phyloP scores from a whole-genome alignment of 768 basidiomycete species.

The Neoboletus magnificus region DNA sequence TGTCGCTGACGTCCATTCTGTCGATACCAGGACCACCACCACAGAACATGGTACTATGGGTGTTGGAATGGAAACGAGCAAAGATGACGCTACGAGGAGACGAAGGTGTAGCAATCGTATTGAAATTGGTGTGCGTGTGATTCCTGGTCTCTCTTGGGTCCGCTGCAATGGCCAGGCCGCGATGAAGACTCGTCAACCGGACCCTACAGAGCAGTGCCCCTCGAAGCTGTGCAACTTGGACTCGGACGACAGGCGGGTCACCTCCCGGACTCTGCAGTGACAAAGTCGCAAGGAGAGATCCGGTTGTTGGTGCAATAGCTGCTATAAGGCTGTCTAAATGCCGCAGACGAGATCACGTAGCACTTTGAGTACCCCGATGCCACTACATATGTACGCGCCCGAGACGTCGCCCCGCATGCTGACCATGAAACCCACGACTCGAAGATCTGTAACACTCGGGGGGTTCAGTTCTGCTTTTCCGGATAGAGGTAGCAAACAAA shows the following conservation, averaged over 20 bases:
- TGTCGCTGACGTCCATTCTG: constrained; percentile 6
- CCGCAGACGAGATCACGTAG: constrained; percentile 43
- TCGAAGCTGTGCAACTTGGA: constrained; percentile 56
- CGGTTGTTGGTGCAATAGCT: constrained; percentile 50
- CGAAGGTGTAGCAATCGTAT: constrained; percentile 23
- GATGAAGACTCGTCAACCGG: constrained; percentile 46
- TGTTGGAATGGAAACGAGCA: constrained; percentile 28
- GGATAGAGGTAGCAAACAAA: no score
- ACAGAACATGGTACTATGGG: constrained; percentile 14
- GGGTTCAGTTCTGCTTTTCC: no score
- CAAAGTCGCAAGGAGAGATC: constrained; percentile 42
- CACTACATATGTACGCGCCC: constrained; percentile 63
- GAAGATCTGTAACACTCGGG: no score
- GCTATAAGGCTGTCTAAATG: constrained; percentile 40
- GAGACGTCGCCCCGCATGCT: constrained; percentile 51
- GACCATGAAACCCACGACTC: constrained; percentile 65
- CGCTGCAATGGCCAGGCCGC: constrained; percentile 38
- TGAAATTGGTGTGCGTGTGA: constrained; percentile 27
- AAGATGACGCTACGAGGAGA: constrained; percentile 30
- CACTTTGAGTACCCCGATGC: constrained; percentile 47
- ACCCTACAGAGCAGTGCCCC: constrained; percentile 60
- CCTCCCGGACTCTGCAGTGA: constrained; percentile 48
- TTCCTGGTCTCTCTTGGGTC: constrained; percentile 6
- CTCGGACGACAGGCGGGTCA: constrained; percentile 36
- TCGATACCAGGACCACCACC: not conserved